A percentile compares a stretch with the other conserved stretches of the same genome.
Conservation (phyloP, 805 yeast genomes). For the Starmerella roubikii region DNA sequence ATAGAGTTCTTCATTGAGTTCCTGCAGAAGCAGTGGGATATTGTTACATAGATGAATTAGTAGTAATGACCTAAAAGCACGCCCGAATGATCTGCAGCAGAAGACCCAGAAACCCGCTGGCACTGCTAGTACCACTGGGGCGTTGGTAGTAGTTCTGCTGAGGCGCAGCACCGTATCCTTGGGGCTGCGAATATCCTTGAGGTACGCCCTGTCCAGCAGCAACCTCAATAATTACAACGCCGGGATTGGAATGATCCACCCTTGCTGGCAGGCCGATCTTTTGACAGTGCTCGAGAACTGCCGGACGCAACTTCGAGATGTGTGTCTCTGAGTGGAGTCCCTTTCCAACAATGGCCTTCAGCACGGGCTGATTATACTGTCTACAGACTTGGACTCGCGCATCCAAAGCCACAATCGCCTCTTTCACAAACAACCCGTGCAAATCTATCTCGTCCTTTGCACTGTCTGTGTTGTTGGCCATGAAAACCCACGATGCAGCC, state of each 20-base stretch:
- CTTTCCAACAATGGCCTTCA: constrained; percentile 79
- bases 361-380: constrained; percentile 10
- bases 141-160: constrained; percentile 18
- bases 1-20: constrained; percentile 65
- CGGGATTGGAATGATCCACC: constrained; percentile 60
- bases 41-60: no score
- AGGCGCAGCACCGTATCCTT: constrained; percentile 11
- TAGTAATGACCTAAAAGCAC: no score
- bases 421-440: constrained; percentile 82
- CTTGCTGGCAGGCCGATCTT: constrained; percentile 48
- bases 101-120: background rate
- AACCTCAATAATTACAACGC: constrained; percentile 64
- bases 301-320: constrained; percentile 79
- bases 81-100: no score
- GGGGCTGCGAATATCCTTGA: constrained; percentile 5
- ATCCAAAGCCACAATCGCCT: constrained; percentile 67
- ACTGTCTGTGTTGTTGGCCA: constrained; percentile 80
- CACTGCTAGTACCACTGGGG: no score
- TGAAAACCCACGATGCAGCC: constrained; percentile 57
- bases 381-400: constrained; percentile 46
- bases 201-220: constrained; percentile 27
- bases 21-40: constrained; percentile 45
- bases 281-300: constrained; percentile 62
- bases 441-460: constrained; percentile 76
- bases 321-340: constrained; percentile 75